phyloP scores from a whole-genome alignment of 1,284 basidiomycete species.

The Trichosporon asahii region DNA sequence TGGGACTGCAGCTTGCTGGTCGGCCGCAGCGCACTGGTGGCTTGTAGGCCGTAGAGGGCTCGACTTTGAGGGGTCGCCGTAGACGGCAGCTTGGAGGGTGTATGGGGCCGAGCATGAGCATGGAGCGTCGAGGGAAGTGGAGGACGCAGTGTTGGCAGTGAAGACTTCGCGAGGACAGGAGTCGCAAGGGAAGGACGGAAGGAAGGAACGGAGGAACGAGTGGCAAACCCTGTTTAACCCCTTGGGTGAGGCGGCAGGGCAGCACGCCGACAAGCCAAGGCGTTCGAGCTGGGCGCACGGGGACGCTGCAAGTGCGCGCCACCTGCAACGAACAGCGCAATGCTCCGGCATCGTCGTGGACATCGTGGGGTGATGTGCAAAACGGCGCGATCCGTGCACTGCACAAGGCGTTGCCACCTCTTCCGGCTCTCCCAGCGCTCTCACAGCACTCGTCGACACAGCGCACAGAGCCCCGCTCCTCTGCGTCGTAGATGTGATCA shows the following conservation, averaged over 20 bases:
- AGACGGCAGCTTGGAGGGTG: neutral
- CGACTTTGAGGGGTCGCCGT: neutral
- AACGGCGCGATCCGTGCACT: neutral
- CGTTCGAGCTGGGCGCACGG: neutral
- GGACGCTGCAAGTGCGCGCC: neutral
- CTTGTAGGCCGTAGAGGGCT: neutral
- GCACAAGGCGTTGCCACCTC: neutral
- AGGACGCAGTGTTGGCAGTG: neutral
- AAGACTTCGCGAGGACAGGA: neutral
- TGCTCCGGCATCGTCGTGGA: neutral
- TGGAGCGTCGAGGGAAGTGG: neutral
- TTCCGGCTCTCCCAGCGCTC: neutral
- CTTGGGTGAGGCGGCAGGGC: neutral
- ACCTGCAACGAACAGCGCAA: neutral
- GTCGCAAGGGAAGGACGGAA: neutral
- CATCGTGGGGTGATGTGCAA: neutral
- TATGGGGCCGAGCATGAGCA: neutral
- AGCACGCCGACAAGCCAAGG: neutral
- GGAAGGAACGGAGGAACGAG: constrained; percentile 1
- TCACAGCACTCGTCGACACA: neutral
- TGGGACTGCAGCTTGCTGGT: neutral
- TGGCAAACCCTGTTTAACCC: neutral
- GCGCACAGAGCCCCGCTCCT: neutral
- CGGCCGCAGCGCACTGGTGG: neutral
- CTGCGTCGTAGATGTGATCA: neutral